Evolutionary conservation across 2,329 filamentous ascomycete species (phyloP).

Genomic region (Neodidymelliopsis sp.): DNA sequence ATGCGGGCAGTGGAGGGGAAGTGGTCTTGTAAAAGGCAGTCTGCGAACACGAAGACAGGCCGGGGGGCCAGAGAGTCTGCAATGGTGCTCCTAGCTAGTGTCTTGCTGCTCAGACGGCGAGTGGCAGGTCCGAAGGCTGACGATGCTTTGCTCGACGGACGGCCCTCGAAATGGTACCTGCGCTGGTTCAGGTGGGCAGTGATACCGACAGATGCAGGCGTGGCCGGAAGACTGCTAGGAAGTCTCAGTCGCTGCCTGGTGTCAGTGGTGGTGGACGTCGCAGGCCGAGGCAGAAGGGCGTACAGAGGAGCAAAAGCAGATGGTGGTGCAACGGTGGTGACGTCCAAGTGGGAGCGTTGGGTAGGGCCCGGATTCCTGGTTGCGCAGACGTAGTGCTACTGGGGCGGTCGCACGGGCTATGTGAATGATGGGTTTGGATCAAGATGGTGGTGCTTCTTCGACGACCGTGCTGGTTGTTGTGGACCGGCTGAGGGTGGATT

Average conservation of each 20-base stretch:
- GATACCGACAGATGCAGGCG: constrained; percentile 54
- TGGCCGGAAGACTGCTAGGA: constrained; percentile 54
- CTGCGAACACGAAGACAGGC: constrained; percentile 39
- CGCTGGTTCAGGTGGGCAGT: constrained; percentile 46
- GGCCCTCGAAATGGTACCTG: constrained; percentile 48
- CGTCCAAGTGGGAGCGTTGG: constrained; percentile 46
- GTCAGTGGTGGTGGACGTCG: constrained; percentile 49
- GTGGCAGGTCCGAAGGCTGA: constrained; percentile 35
- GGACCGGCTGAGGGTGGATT: constrained; percentile 37
- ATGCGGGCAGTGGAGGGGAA: constrained; percentile 41
- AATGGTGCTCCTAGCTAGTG: constrained; percentile 41
- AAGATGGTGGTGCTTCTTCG: constrained; percentile 39
- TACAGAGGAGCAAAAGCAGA: constrained; percentile 50
- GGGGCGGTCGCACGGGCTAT: constrained; percentile 48
- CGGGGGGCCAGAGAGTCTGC: constrained; percentile 35
- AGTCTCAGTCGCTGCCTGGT: constrained; percentile 50
- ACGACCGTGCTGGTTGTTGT: constrained; percentile 41
- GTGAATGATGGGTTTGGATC: constrained; percentile 44
- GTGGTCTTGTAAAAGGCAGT: constrained; percentile 42
- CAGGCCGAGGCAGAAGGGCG: constrained; percentile 49
- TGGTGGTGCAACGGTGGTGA: constrained; percentile 47
- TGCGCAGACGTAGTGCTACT: constrained; percentile 58
- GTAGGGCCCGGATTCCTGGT: constrained; percentile 55
- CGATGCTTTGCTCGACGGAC: constrained; percentile 36
- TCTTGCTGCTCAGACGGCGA: constrained; percentile 40